Evolutionary conservation across 805 yeast genomes (phyloP), one percentile per base, ranked within the genome.

Genomic region (Komagataella ulmi): DNA sequence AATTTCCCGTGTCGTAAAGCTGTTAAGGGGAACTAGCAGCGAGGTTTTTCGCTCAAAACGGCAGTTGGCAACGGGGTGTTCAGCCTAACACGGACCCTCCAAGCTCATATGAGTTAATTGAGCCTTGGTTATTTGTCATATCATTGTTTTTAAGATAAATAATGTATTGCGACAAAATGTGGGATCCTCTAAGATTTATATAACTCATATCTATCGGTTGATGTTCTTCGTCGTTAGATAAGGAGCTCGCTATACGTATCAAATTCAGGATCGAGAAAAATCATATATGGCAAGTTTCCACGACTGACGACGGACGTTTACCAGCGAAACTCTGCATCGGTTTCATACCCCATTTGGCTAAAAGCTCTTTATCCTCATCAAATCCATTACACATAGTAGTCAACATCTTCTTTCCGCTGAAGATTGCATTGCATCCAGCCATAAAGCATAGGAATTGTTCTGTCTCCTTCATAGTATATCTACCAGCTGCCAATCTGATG

Each of bases 321-420:
- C 40, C 4, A 30, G 40, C 46, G 53, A 74, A 75, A 54, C 76
- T 69, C 58, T 73, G 66, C 81, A 78, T 76, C 48, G 82, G 82
- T 56, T 64, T 65, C 58, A 81, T 57, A 0, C 93, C 93, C 90
- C 90, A 85, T 58, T 74, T 79, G 6, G 65, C 61, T 30, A 85
- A 67, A 88, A 85, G 78, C 7, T 65, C 74, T 53, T 74, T 83
- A 61, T 85, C 93, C 58, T 84, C 90, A 48, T 85, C 88, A 90
- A 91, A 85, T 6, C 88, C 89, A 57, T 79, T 82, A 62, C 91
- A 85, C 80, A 81, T 79, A 3, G 93, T 86, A 2, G 93, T 85
- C 52, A 85, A 68, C 91, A 85, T 85, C 57, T 75, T 78, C 63
- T 85, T 82, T 44, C 93, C 93, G 0, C 90, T 85, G 65, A 85